Base-by-base conservation (phyloP, 345 rosid species). In the Acer campestre region DNA sequence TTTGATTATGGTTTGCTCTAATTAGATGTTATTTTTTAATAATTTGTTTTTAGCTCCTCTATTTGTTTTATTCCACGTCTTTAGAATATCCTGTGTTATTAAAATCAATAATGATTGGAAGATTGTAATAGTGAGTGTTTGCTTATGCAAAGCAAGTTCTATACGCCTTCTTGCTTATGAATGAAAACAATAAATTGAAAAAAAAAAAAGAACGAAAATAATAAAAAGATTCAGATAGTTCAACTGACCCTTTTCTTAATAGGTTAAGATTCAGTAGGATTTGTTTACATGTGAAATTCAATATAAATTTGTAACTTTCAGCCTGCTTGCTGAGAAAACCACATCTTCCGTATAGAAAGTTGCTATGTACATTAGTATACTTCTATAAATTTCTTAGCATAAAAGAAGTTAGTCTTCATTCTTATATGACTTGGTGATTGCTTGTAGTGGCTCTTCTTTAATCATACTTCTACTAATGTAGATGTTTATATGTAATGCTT, bases 401-500 rank as follows among this genome's bases (percentile, higher is more conserved):
- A 35, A 71, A 35, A 55, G 17, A 27, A 12, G 4, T 62, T 61
- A 13, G 12, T 48, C 44, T 25, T 10, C 8, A 75, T 49, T 75
- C 70, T 65, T 18, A n/a, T 18, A 70, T 75, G 51, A 65, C 53
- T 12, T 49, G 63, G 64, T 35, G 63, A 51, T 48, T 31, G 64
- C 64, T 66, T 49, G 64, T 51, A 67, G 46, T 18, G n/a, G 25
- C n/a, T 46, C 9, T 48, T 62, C 27, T 51, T 17, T 1, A 12
- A 58, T 55, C 17, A 18, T 23, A 22, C 48, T 44, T 74, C 16
- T 74, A 3, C 31, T 29, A 23, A n/a, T 42, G 23, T 27, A 29
- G 68, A 62, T 73, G 27, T 77, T 65, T n/a, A n/a, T 18, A 51
- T 68, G 10, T 31, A 71, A 55, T 80, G 73, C 66, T 75, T 87